Conservation (phyloP, 306 rosid species). For the Cajanus cajan region DNA sequence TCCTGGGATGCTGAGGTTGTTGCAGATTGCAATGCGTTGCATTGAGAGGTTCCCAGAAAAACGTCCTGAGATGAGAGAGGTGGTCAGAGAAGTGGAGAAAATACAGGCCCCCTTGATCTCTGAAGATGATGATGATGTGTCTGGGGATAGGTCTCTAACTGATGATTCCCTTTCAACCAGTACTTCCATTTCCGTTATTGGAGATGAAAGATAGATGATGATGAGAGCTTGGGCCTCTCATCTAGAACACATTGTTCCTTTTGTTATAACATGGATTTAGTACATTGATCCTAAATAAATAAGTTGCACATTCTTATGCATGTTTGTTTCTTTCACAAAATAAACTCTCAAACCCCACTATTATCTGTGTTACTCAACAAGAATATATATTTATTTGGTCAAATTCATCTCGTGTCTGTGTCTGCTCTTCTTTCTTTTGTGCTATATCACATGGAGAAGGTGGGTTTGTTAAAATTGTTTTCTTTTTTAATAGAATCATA, state of each 20-base stretch:
- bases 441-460: background rate
- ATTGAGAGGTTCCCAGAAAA: slow-evolving; percentile 57
- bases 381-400: background rate
- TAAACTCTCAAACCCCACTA: background rate
- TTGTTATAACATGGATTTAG: background rate
- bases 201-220: slow-evolving; percentile 41
- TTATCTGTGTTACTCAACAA: background rate
- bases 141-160: slow-evolving; percentile 50
- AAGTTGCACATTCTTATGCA: slow-evolving; percentile 2
- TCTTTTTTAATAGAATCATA: background rate
- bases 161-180: slow-evolving; percentile 58
- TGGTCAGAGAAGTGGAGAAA: slow-evolving; percentile 57
- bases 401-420: background rate
- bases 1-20: slow-evolving; percentile 67
- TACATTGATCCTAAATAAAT: background rate
- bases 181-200: slow-evolving; percentile 36
- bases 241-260: background rate
- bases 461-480: background rate
- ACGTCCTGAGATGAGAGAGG: slow-evolving; percentile 67
- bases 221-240: background rate
- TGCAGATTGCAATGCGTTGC: slow-evolving; percentile 71
- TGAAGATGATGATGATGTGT: slow-evolving; percentile 50
- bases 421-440: background rate
- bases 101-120: slow-evolving; percentile 27
- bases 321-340: background rate